Base-by-base conservation (phyloP, 176 grass and related monocot genomes). In the Zoysia japonica region DNA sequence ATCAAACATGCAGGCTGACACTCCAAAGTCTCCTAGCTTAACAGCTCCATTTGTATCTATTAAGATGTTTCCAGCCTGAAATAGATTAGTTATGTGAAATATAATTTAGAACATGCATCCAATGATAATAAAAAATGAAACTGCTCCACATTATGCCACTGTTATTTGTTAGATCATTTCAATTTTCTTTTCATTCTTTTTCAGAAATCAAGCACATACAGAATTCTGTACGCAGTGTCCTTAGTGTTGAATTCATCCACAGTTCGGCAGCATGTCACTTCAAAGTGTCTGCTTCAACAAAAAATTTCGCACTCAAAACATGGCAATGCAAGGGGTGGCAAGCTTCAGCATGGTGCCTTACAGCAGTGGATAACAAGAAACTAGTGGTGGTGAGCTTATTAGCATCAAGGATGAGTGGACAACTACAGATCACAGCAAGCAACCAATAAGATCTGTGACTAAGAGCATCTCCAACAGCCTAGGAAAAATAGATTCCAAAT, bases 61-160 rank as follows among this genome's bases (percentile, higher is more conserved):
- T 87, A 99, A 82, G 77, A 99, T 99, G 76, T 99, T 99, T 65
- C 96, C 96, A 75, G 96, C 96, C 96, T 99, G 88, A 83, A 88
- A 90, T 83, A 55, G 37, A 83, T 84, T 80, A 92, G 80, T 79
- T 64, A 87, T 76, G 53, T 67, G 16, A 40, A 85, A 78, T 50
- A 88, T 83, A 81, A 82, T 75, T 84, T 72, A 91, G 80, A 78
- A 70, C 47, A 75, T 67, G 64, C n/a, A 72, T 19, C 47, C 47
- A 39, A 50, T 60, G n/a, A 84, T 49, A 47, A 75, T 59, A 6
- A 65, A 54, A 84, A 36, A 55, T 12, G 61, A 74, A 80, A 74
- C 38, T 70, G 59, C 28, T 28, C 28, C 28, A 28, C 28, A 28
- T 28, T 28, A 28, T 28, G 28, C 35, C 35, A 7, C 42, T 63